phyloP scores from a whole-genome alignment of 2,329 filamentous ascomycete species.

The Parafenestella ontariensis region DNA sequence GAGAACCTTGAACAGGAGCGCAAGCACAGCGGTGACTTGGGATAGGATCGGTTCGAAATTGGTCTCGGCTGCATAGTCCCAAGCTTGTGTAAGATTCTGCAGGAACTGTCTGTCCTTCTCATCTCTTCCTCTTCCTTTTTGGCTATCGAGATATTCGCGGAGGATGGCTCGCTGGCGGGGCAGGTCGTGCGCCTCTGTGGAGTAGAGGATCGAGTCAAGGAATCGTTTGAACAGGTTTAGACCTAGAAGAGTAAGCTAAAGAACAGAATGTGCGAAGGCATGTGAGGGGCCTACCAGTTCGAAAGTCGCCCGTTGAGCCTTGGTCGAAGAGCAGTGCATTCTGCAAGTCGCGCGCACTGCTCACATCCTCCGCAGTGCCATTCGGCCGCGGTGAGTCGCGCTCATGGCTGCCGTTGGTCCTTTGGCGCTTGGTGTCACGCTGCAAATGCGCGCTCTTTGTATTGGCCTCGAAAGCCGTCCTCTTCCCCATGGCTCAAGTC shows the following conservation, averaged over 20 bases:
- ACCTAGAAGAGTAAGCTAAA: conserved; percentile 52
- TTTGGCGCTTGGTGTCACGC: conserved; percentile 43
- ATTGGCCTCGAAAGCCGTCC: conserved; percentile 42
- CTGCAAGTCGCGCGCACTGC: conserved; percentile 45
- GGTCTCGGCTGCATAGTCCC: conserved; percentile 80
- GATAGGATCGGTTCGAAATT: conserved; percentile 84
- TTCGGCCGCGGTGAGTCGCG: conserved; percentile 31
- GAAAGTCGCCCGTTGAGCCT: conserved; percentile 36
- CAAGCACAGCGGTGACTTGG: conserved; percentile 79
- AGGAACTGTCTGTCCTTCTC: conserved; percentile 71
- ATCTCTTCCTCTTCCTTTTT: conserved; percentile 57
- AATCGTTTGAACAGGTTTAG: conserved; percentile 74
- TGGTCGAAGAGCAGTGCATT: conserved; percentile 48
- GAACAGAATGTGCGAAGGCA: not conserved
- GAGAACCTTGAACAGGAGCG: conserved; percentile 79
- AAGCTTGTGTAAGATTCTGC: conserved; percentile 82
- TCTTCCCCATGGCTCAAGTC: conserved; percentile 38
- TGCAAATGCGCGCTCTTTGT: conserved; percentile 23
- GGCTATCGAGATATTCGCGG: conserved; percentile 71
- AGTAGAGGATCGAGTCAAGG: conserved; percentile 68
- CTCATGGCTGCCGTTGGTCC: conserved; percentile 34
- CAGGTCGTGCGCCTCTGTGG: conserved; percentile 58
- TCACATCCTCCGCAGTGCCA: conserved; percentile 38
- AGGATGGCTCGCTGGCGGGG: conserved; percentile 65
- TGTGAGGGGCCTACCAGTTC: conserved; percentile 31